Conservation (phyloP, 768 basidiomycete genomes). For the Dentipellis fragilis region DNA sequence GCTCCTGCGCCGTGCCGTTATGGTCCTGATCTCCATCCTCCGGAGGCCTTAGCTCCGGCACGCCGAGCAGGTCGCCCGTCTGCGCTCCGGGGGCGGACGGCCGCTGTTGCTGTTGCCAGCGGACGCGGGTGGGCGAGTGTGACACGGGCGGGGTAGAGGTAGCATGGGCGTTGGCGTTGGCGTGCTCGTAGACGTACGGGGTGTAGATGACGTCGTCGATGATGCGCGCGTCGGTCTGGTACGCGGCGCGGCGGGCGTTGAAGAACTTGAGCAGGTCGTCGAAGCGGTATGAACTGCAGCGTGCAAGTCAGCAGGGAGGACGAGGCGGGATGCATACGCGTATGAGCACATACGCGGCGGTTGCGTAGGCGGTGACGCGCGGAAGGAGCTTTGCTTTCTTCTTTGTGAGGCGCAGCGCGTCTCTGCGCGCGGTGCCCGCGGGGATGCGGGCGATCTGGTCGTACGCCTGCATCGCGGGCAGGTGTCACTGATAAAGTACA, state of each 20-base stretch:
- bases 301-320: background rate
- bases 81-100: slow-evolving; percentile 11
- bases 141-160: slow-evolving; percentile 2
- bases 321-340: background rate
- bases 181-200: slow-evolving; percentile 72
- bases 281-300: slow-evolving; percentile 75
- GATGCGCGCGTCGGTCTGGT: slow-evolving; percentile 76
- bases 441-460: slow-evolving; percentile 91
- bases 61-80: slow-evolving; percentile 69
- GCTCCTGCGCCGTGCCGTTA: background rate
- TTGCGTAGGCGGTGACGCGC: slow-evolving; percentile 93
- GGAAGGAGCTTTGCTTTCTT: slow-evolving; percentile 90
- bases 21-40: slow-evolving; percentile 2
- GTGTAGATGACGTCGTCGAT: slow-evolving; percentile 95
- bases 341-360: slow-evolving; percentile 55
- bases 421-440: slow-evolving; percentile 85
- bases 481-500: background rate
- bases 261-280: slow-evolving; percentile 84
- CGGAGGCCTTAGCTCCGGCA: slow-evolving; percentile 52
- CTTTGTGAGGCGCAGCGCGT: slow-evolving; percentile 84
- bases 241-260: slow-evolving; percentile 69
- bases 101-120: slow-evolving; percentile 5
- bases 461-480: slow-evolving; percentile 50
- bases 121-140: slow-evolving; percentile 10
- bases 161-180: slow-evolving; percentile 6